Evolutionary conservation across 1,284 basidiomycete species (phyloP).

Genomic region (Ustanciosporium gigantosporum): DNA sequence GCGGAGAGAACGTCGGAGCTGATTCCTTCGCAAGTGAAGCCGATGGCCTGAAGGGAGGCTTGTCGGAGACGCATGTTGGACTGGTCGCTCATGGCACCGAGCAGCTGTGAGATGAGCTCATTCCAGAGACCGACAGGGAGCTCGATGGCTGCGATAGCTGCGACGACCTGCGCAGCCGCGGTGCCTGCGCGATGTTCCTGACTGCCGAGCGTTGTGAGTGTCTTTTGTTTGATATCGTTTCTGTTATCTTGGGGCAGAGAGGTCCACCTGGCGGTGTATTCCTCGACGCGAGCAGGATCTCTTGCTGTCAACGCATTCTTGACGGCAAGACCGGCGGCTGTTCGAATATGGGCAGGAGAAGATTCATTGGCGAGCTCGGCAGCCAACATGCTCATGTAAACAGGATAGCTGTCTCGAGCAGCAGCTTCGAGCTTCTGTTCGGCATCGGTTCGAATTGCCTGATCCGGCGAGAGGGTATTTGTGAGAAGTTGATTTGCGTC

Average conservation of each 20-base stretch:
- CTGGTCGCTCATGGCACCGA: slow-evolving; percentile 82
- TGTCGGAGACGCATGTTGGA: slow-evolving; percentile 79
- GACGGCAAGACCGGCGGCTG: slow-evolving; percentile 91
- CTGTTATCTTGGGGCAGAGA: slow-evolving; percentile 72
- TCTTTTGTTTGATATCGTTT: slow-evolving; percentile 83
- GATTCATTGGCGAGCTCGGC: slow-evolving; percentile 52
- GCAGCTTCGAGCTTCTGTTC: slow-evolving; percentile 58
- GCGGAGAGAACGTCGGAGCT: slow-evolving; percentile 74
- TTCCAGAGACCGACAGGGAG: slow-evolving; percentile 85
- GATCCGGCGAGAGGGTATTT: slow-evolving; percentile 59
- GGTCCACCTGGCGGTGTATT: slow-evolving; percentile 69
- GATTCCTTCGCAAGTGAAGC: slow-evolving; percentile 94
- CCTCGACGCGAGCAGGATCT: slow-evolving; percentile 69
- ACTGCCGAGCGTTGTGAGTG: slow-evolving; percentile 80
- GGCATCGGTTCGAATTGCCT: slow-evolving; percentile 51
- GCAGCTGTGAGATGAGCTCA: slow-evolving; percentile 82
- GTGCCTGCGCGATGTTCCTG: slow-evolving; percentile 74
- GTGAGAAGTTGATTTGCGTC: slow-evolving; percentile 58
- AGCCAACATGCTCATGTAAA: slow-evolving; percentile 57
- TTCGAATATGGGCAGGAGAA: slow-evolving; percentile 72
- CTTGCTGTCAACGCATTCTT: slow-evolving; percentile 92
- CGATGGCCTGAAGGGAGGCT: slow-evolving; percentile 89
- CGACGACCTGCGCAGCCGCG: slow-evolving; percentile 88
- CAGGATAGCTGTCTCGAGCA: slow-evolving; percentile 55
- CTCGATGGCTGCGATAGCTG: slow-evolving; percentile 91